These are phyloP conservation scores for Aureobasidium uvarum DNA, from an alignment of 2,329 filamentous ascomycete genomes.

Conservation along the genomic window DNA sequence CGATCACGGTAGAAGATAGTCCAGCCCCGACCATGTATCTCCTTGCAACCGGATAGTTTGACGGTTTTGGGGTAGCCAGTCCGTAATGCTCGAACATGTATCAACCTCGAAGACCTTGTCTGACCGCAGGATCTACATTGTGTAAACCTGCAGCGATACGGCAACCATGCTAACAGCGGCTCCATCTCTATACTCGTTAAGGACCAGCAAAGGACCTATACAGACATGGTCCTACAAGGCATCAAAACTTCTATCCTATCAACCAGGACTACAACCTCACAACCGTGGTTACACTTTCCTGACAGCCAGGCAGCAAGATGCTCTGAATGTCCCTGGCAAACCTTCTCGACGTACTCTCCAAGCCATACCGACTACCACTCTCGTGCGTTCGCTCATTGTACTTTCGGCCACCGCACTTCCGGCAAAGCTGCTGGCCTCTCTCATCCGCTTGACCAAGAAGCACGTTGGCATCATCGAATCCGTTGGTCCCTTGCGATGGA, in stretches of 20 bases:
- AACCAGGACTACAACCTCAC: neutral
- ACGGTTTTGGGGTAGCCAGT: neutral
- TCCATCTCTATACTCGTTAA: too few relatives aligned
- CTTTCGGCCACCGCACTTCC: slow-evolving; percentile 1
- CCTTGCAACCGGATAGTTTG: neutral
- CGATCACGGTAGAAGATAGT: neutral
- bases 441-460: slow-evolving; percentile 20
- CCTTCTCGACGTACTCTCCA: neutral
- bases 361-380: neutral
- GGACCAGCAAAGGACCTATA: neutral
- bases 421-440: neutral
- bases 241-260: neutral
- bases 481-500: neutral
- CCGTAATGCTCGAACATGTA: neutral
- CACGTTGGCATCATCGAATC: slow-evolving; percentile 10
- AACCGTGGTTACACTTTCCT: neutral
- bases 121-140: neutral
- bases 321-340: neutral
- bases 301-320: neutral
- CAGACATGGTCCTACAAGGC: neutral
- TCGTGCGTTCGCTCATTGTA: slow-evolving; percentile 7
- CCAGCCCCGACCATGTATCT: neutral
- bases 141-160: neutral
- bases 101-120: neutral
- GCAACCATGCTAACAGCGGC: neutral